Evolutionary conservation across 129 eudicot genomes (phyloP).

Genomic region (Escallonia herrerae): DNA sequence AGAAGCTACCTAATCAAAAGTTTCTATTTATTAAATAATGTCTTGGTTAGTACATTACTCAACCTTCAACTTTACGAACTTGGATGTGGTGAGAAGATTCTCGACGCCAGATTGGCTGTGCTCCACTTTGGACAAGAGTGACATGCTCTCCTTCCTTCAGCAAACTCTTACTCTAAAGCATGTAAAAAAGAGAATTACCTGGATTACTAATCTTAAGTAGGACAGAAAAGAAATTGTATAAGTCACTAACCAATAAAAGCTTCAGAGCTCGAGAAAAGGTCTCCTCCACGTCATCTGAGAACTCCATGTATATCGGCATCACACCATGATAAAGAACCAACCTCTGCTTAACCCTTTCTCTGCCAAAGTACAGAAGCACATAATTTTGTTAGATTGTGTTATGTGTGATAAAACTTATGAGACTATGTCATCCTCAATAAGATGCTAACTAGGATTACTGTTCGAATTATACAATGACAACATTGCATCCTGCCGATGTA

Average conservation of each 20-base stretch:
- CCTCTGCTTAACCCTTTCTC: slow-evolving; percentile 85
- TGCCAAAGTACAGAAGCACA: slow-evolving; percentile 21
- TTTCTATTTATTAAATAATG: slow-evolving; percentile 7
- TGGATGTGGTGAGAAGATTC: slow-evolving; percentile 89
- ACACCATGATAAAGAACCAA: slow-evolving; percentile 80
- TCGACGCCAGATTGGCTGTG: slow-evolving; percentile 95
- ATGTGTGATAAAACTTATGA: not conserved
- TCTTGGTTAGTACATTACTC: slow-evolving; percentile 11
- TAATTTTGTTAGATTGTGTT: not conserved
- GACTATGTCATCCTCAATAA: not conserved
- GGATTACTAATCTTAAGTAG: not conserved
- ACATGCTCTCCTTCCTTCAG: slow-evolving; percentile 78
- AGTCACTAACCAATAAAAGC: slow-evolving; percentile 58
- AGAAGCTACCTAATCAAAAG: not conserved
- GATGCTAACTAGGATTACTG: not conserved
- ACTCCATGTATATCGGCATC: slow-evolving; percentile 90
- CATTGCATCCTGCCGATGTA: too few relatives aligned
- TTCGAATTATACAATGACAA: too few relatives aligned
- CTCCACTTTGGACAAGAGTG: slow-evolving; percentile 98
- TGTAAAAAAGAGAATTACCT: not conserved
- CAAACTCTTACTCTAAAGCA: slow-evolving; percentile 51
- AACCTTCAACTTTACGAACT: slow-evolving; percentile 78
- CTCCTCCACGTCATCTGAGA: slow-evolving; percentile 92
- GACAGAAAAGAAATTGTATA: not conserved
- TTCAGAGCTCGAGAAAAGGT: slow-evolving; percentile 85